These are phyloP conservation scores for Russula sp. DNA, from an alignment of 768 basidiomycete genomes.

Conservation along the genomic window DNA sequence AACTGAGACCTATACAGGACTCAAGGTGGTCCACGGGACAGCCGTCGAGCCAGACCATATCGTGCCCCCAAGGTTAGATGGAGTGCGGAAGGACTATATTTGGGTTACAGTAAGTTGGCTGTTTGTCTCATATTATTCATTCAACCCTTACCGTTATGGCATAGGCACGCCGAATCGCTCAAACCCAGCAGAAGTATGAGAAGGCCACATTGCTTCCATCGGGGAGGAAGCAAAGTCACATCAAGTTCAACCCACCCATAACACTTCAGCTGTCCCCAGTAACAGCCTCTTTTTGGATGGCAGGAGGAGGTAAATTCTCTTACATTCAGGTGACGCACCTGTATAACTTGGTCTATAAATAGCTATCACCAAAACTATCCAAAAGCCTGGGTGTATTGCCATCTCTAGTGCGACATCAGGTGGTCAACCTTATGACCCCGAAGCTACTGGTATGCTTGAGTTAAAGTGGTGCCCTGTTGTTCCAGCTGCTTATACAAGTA, in stretches of 20 bases:
- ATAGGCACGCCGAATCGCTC: not conserved
- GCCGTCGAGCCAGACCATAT: not conserved
- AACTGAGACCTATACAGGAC: not conserved
- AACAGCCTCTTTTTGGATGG: not conserved
- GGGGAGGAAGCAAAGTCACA: not conserved
- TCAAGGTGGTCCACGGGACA: constrained; percentile 1
- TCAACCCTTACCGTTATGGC: too few species aligned
- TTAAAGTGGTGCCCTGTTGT: not conserved
- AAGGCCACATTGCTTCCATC: not conserved
- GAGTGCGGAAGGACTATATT: not conserved
- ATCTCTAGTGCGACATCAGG: constrained; percentile 16
- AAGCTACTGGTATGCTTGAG: not conserved
- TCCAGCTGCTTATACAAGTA: not conserved
- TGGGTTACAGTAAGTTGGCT: constrained; percentile 3
- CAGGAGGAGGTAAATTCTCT: constrained; percentile 9
- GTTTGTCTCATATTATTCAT: not conserved
- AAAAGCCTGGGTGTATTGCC: constrained; percentile 9
- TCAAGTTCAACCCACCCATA: not conserved
- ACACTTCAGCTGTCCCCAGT: not conserved
- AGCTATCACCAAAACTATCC: constrained; percentile 15
- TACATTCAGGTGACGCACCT: not conserved
- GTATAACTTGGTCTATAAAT: not conserved
- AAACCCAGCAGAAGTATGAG: not conserved
- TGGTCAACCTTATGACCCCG: constrained; percentile 2
- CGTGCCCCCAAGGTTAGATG: not conserved